These are phyloP conservation scores for Sclerospora graminicola DNA, from an alignment of 352 stramenopile genomes.

Conservation along the genomic window DNA sequence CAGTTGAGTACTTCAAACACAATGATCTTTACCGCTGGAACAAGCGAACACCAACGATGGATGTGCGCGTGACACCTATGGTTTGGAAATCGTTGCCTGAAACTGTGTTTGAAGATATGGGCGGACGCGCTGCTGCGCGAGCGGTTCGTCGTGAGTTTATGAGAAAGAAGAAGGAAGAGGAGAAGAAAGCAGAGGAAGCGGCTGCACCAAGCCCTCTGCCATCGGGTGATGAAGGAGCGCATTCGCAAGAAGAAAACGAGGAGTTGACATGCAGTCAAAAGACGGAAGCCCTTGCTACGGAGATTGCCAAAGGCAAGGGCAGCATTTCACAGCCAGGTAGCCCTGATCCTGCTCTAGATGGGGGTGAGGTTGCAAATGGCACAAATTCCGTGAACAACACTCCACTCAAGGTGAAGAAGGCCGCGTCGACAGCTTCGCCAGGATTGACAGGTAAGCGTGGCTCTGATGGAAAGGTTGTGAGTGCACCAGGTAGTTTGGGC, in stretches of 20 bases:
- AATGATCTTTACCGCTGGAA: conserved; percentile 86
- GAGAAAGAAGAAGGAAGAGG: conserved; percentile 84
- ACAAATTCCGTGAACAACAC: conserved; percentile 11
- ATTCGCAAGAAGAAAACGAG: conserved; percentile 56
- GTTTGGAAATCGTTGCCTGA: conserved; percentile 83
- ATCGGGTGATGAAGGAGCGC: conserved; percentile 41
- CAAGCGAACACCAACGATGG: conserved; percentile 80
- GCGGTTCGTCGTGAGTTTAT: conserved; percentile 59
- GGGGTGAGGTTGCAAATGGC: conserved; percentile 7
- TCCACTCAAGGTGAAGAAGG: conserved; percentile 27
- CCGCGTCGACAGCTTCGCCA: conserved; percentile 8
- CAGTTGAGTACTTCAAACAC: conserved; percentile 84
- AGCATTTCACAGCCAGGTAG: conserved; percentile 32
- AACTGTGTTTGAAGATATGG: conserved; percentile 79
- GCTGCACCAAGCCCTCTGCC: conserved; percentile 22
- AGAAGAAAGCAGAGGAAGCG: conserved; percentile 44
- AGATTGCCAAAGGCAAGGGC: conserved; percentile 23
- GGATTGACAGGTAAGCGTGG: conserved; percentile 35
- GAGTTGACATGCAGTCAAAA: conserved; percentile 35
- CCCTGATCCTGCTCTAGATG: conserved; percentile 38
- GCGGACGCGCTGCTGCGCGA: conserved; percentile 49
- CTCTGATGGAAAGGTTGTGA: conserved; percentile 18
- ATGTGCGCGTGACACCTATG: conserved; percentile 76
- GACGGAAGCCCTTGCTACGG: conserved; percentile 12
- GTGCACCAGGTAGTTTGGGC: conserved; percentile 9